phyloP scores from a whole-genome alignment of 768 basidiomycete species.

The Amanita pseudoporphyria region DNA sequence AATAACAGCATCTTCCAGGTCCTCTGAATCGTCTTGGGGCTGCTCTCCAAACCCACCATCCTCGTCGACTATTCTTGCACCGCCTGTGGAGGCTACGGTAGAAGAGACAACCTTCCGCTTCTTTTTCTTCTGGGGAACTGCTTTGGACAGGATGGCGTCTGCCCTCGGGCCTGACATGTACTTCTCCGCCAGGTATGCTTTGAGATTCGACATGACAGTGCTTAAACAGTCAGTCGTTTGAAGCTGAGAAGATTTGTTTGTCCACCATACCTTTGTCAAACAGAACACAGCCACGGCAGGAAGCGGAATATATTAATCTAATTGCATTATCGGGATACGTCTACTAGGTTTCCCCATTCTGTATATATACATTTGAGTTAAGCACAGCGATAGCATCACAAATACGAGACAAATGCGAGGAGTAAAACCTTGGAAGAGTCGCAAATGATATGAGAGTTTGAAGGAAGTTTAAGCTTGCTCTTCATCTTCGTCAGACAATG shows the following conservation, averaged over 20 bases:
- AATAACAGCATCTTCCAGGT: constrained; percentile 54
- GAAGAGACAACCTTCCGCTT: constrained; percentile 47
- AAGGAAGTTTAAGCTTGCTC: not conserved
- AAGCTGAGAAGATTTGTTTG: not conserved
- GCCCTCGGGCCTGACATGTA: constrained; percentile 98
- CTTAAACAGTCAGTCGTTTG: no score
- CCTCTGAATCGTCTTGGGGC: constrained; percentile 38
- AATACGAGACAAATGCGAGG: no score
- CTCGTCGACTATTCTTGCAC: constrained; percentile 47
- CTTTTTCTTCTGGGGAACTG: constrained; percentile 61
- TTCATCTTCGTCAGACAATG: not conserved
- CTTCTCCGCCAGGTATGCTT: constrained; percentile 79
- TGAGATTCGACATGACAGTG: constrained; percentile 41
- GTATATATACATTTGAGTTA: not conserved
- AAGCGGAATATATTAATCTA: no score
- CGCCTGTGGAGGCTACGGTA: constrained; percentile 13
- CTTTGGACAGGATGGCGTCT: constrained; percentile 80
- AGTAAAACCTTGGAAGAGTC: no score
- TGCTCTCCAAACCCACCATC: constrained; percentile 62
- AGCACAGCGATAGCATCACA: no score
- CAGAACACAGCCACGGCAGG: constrained; percentile 2
- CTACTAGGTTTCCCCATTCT: not conserved
- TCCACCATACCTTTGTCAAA: not conserved
- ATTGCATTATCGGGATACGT: no score
- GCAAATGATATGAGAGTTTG: no score